phyloP scores from a whole-genome alignment of 2,329 filamentous ascomycete genomes.

The Fusarium sp. region DNA sequence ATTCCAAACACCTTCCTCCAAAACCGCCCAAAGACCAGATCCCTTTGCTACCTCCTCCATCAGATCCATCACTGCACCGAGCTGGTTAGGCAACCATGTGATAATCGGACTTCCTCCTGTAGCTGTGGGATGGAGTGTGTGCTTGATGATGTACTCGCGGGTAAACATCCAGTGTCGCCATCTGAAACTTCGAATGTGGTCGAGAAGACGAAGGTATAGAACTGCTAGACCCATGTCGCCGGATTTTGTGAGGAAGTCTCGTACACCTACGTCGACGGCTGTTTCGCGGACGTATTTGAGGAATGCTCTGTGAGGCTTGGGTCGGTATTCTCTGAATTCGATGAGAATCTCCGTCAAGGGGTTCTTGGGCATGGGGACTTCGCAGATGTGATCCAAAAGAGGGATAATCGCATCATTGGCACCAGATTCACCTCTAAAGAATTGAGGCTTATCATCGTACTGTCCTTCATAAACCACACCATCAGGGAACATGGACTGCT shows the following conservation, averaged over 20 bases:
- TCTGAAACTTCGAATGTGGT: slow-evolving; percentile 83
- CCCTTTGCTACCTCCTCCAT: slow-evolving; percentile 70
- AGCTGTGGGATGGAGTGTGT: slow-evolving; percentile 79
- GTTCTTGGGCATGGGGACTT: slow-evolving; percentile 88
- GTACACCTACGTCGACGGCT: slow-evolving; percentile 63
- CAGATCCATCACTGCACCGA: slow-evolving; percentile 77
- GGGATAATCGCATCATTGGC: slow-evolving; percentile 97
- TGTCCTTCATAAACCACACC: slow-evolving; percentile 92
- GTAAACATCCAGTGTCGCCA: slow-evolving; percentile 91
- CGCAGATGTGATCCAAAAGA: slow-evolving; percentile 86
- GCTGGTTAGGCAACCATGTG: slow-evolving; percentile 86
- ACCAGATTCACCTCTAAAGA: slow-evolving; percentile 91
- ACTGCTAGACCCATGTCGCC: slow-evolving; percentile 59
- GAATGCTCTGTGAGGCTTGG: slow-evolving; percentile 89
- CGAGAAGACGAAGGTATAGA: slow-evolving; percentile 73
- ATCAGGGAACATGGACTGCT: slow-evolving; percentile 92
- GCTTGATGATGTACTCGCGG: slow-evolving; percentile 85
- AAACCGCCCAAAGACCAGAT: slow-evolving; percentile 35
- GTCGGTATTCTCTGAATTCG: slow-evolving; percentile 91
- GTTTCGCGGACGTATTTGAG: slow-evolving; percentile 74
- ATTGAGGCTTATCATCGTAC: slow-evolving; percentile 74
- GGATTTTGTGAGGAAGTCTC: slow-evolving; percentile 59
- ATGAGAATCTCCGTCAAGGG: slow-evolving; percentile 88
- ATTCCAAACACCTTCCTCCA: slow-evolving; percentile 36
- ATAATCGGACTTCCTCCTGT: slow-evolving; percentile 86